phyloP scores from a whole-genome alignment of 169 alveolate species.

The Plasmodium yoelii region DNA sequence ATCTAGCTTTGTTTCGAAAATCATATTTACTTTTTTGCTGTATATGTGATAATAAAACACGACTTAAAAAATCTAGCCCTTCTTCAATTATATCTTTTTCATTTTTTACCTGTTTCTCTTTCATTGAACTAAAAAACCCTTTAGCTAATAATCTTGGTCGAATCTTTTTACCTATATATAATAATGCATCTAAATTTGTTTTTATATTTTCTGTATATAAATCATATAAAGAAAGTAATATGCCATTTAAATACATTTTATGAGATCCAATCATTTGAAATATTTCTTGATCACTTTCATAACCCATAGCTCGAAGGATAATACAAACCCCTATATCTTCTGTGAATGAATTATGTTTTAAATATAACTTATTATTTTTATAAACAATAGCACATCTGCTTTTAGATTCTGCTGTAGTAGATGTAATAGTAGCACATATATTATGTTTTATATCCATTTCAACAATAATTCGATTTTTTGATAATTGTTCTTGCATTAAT shows the following conservation, averaged over 20 bases:
- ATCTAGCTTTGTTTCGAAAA: slow-evolving; percentile 92
- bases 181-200: slow-evolving; percentile 82
- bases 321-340: slow-evolving; percentile 97
- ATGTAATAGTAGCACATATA: slow-evolving; percentile 96
- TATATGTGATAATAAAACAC: slow-evolving; percentile 94
- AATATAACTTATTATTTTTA: slow-evolving; percentile 93
- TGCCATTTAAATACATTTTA: slow-evolving; percentile 52
- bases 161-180: slow-evolving; percentile 85
- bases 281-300: slow-evolving; percentile 98
- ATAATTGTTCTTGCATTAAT: slow-evolving; percentile 98
- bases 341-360: slow-evolving; percentile 95
- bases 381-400: slow-evolving; percentile 96
- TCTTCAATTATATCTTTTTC: slow-evolving; percentile 91
- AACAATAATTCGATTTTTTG: slow-evolving; percentile 98
- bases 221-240: slow-evolving; percentile 49
- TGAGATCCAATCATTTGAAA: slow-evolving; percentile 95
- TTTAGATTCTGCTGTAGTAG: slow-evolving; percentile 98
- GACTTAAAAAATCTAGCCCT: slow-evolving; percentile 94
- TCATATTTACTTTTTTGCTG: slow-evolving; percentile 88
- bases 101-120: slow-evolving; percentile 86
- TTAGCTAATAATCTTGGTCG: slow-evolving; percentile 89
- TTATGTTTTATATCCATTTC: slow-evolving; percentile 96
- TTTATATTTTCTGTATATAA: slow-evolving; percentile 82
- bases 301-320: slow-evolving; percentile 98
- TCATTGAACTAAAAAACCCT: slow-evolving; percentile 87